These are phyloP conservation scores for Scheffersomyces stipitis DNA, from an alignment of 805 yeast species.

Conservation along the genomic window DNA sequence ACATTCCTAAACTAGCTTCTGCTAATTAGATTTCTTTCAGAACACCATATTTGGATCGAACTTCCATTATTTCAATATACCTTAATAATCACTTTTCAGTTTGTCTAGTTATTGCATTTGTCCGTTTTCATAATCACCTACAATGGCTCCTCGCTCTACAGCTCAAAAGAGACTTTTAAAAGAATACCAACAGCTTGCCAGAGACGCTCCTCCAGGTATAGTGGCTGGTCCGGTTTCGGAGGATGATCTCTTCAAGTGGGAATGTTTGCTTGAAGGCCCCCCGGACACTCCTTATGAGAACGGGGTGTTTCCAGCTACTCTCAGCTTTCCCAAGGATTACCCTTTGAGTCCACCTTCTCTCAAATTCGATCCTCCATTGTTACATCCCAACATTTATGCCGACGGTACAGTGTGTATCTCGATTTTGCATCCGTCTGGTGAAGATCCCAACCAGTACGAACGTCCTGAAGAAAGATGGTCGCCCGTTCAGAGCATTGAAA, in stretches of 20 bases:
- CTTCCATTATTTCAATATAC: too few relatives aligned
- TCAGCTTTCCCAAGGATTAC: constrained; percentile 74
- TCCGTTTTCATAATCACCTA: too few relatives aligned
- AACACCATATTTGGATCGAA: too few relatives aligned
- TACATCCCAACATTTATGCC: constrained; percentile 91
- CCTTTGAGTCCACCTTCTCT: constrained; percentile 81
- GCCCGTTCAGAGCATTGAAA: constrained; percentile 97
- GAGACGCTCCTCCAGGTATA: constrained; percentile 92
- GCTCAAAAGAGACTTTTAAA: constrained; percentile 87
- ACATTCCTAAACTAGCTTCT: too few relatives aligned
- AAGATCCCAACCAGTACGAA: constrained; percentile 95
- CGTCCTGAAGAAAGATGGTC: constrained; percentile 97
- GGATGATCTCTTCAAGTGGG: constrained; percentile 76
- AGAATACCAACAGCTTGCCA: constrained; percentile 82
- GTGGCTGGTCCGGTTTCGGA: constrained; percentile 88
- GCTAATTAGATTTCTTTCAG: too few relatives aligned
- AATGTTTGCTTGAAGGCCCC: constrained; percentile 82
- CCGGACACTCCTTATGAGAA: constrained; percentile 81
- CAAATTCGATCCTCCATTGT: constrained; percentile 73
- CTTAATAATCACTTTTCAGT: too few relatives aligned
- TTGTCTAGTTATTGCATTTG: too few relatives aligned
- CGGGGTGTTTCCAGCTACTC: constrained; percentile 78
- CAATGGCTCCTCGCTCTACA: constrained; percentile 45
- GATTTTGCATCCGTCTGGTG: constrained; percentile 94
- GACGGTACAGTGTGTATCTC: constrained; percentile 97